Base-by-base conservation (phyloP, 2,329 filamentous ascomycete genomes). In the Pestalotiopsis sp. region DNA sequence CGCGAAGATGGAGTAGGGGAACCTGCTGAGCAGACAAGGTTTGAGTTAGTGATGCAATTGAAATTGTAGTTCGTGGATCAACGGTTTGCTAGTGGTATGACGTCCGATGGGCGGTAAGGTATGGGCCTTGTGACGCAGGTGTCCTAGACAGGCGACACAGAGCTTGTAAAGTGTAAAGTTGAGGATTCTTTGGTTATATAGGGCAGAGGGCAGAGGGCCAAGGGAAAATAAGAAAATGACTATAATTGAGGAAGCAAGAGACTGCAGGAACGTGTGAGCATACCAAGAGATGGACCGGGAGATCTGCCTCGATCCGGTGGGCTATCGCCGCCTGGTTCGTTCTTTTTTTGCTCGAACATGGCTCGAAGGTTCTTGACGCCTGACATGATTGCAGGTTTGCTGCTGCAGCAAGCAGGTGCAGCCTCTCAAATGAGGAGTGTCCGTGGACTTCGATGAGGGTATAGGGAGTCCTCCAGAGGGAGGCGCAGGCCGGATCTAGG, bases 331-430 rank as follows among this genome's bases (percentile, higher is more conserved):
- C 59, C 59, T 45, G 41, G 31, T 27, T 66, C 40, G 68, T 85
- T 83, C 73, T 89, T 87, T 80, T 89, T 92, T 78, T 90, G 89
- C 84, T 95, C 92, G 79, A 94, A 94, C 87, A 93, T 93, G 77
- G 92, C 92, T 75, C 91, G 87, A 73, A 95, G 88, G 82, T 92
- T 93, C 82, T 86, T 91, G 76, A 93, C 91, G 76, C 88, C 90
- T 77, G 90, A 90, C 87, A 90, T 90, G 76, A 70, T 67, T 70
- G 71, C 68, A 69, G 65, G 20, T 62, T 36, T 62, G 59, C 59
- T 23, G 31, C 20, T 11, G 36, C 59, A 17, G 59, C 59, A 62
- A 20, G 59, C 38, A 31, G n/a, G 20, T 36, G 31, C 31, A 36
- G 23, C 11, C 20, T 13, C 2, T 13, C 12, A 59, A 4, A 36